phyloP scores from a whole-genome alignment of 2,329 filamentous ascomycete species.

The Aspergillus amoenus region DNA sequence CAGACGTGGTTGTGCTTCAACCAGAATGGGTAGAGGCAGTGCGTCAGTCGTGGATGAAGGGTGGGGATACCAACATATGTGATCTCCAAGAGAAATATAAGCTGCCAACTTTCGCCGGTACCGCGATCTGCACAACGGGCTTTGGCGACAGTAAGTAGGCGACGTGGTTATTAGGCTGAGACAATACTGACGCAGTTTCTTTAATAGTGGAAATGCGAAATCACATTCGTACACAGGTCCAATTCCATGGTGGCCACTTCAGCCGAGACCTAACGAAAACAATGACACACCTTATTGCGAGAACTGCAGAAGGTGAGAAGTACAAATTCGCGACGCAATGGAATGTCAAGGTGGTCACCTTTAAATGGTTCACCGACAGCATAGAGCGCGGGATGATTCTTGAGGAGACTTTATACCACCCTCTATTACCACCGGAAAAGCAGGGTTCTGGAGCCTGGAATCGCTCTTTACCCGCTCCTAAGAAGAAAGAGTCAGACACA shows the following conservation, averaged over 20 bases:
- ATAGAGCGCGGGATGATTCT: conserved; percentile 84
- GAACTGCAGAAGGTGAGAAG: conserved; percentile 78
- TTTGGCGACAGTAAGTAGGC: conserved; percentile 61
- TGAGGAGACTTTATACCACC: conserved; percentile 82
- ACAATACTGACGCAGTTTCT: background rate
- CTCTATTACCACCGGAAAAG: conserved; percentile 64
- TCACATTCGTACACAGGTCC: conserved; percentile 67
- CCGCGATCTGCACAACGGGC: conserved; percentile 68
- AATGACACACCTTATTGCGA: conserved; percentile 85
- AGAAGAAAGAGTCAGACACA: conserved; percentile 39
- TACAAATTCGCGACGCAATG: conserved; percentile 84
- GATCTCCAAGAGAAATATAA: conserved; percentile 62
- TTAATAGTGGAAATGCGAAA: conserved; percentile 62
- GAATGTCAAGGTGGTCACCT: conserved; percentile 74
- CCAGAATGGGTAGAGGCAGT: conserved; percentile 84
- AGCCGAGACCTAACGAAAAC: conserved; percentile 81
- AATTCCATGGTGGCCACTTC: conserved; percentile 75
- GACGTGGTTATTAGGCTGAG: background rate
- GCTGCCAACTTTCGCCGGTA: conserved; percentile 47
- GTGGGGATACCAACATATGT: conserved; percentile 70
- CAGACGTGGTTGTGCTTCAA: conserved; percentile 79
- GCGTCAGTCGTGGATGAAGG: conserved; percentile 75
- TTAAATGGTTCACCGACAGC: conserved; percentile 84
- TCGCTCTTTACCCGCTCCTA: conserved; percentile 40
- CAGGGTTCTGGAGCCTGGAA: conserved; percentile 79